Base-by-base conservation (phyloP, 2,329 filamentous ascomycete species). In the Cordyceps javanica region DNA sequence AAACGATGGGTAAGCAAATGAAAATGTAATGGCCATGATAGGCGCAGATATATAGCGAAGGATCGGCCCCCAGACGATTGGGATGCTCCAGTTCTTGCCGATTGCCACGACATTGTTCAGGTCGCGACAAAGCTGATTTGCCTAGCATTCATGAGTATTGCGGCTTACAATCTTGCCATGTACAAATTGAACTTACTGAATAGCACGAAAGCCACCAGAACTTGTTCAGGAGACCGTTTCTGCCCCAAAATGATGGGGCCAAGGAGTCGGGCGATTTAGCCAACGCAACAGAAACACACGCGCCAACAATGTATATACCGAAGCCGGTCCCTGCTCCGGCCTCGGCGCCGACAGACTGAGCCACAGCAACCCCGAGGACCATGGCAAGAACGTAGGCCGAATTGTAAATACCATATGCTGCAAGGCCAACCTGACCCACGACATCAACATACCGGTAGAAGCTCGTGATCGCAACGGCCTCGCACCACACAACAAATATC, bases 201-300 rank as follows among this genome's bases (percentile, higher is more conserved):
- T 82, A 82, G 57, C 80, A 80, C 0, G 68, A 67, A 36, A 80
- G 62, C 53, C 75, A 82, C 76, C 78, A 83, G 55, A 81, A 74
- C 5, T 71, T 72, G 44, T 67, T 67, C 0, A 74, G 48, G 11
- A 75, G 61, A 0, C 60, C n/a, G 30, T 71, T 77, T 0, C 62
- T 62, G 0, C 69, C 69, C 70, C 75, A 81, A 63, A 80, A 75
- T 0, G 69, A 62, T 0, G 77, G 69, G 4, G 75, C 75, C 26
- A 62, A 60, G 16, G 67, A 57, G 11, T 68, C 62, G 0, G 79
- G 78, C 0, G 67, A 71, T 39, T 69, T 73, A 0, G 74, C 71
- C 3, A 78, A 56, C 1, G 73, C 13, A 0, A 72, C 61, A 8
- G 77, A 66, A 3, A 67, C 32, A 2, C 75, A 53, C 0, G 68